Base-by-base conservation (phyloP, 208 protist genomes). In the Leishmania mexicana region DNA sequence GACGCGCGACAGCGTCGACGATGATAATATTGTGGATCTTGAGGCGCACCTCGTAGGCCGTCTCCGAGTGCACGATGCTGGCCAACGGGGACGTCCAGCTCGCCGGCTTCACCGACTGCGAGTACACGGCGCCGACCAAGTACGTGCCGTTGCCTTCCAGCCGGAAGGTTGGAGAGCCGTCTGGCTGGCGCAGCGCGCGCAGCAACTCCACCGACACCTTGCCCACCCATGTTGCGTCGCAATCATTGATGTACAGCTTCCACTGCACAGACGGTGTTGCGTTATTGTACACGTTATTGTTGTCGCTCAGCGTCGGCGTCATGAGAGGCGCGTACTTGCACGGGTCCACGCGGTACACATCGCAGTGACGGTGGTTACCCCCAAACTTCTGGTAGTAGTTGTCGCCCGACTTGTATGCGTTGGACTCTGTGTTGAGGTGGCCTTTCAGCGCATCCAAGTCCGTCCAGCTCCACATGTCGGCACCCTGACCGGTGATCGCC, bases 381-480 rank as follows among this genome's bases (percentile, higher is more conserved):
- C 93, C 93, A 80, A 98, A 98, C 85, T 95, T 96, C 60, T 96
- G 95, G 83, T 90, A 98, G 85, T 96, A 98, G 90, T 95, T 96
- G 74, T 93, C 89, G 47, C 92, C 92, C n/a, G 79, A 86, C 75
- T 83, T 88, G 86, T 96, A 96, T 31, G 60, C 81, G 73, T 89
- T 79, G 1, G 87, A 89, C 11, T 81, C 58, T 40, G 79, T 83
- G 87, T 97, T 95, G 24, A 95, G 80, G 64, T 92, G 88, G 3
- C 94, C 85, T 31, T 75, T 67, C 53, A 88, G 53, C 10, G 47
- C 45, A 1, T 60, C 31, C 54, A n/a, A 38, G 79, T 91, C 64
- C n/a, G 81, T 85, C 88, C 90, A 97, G 40, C 75, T 87, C 92
- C 91, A 96, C 60, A 96, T 87, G 75, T 86, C 80, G 13, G 79